phyloP scores from a whole-genome alignment of 768 basidiomycete species.

The Kwoniella mangroviensis region DNA sequence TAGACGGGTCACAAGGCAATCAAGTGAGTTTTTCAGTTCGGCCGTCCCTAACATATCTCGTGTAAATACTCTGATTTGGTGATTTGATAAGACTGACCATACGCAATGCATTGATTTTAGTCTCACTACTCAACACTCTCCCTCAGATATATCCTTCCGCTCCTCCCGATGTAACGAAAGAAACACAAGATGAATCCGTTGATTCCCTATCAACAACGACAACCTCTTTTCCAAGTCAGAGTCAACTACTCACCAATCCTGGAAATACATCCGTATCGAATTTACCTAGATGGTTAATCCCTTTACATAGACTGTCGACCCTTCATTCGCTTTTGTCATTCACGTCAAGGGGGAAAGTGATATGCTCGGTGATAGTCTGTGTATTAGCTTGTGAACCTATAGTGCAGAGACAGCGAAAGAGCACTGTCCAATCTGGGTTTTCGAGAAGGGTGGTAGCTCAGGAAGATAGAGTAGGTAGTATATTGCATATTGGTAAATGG shows the following conservation, averaged over 20 bases:
- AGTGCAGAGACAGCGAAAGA: slow-evolving; percentile 33
- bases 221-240: slow-evolving; percentile 29
- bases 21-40: slow-evolving; percentile 1
- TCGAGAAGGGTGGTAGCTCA: slow-evolving; percentile 19
- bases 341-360: background rate
- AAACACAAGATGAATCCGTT: slow-evolving; percentile 20
- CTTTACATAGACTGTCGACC: slow-evolving; percentile 35
- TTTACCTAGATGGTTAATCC: slow-evolving; percentile 46
- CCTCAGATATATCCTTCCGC: slow-evolving; percentile 12
- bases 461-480: slow-evolving; percentile 30
- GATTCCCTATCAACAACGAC: slow-evolving; percentile 44
- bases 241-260: slow-evolving; percentile 26
- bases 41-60: too few relatives aligned
- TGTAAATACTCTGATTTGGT: too few relatives aligned
- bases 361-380: slow-evolving; percentile 31
- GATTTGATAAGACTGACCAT: background rate
- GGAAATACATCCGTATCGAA: slow-evolving; percentile 26
- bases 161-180: background rate
- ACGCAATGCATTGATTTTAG: background rate
- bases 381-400: slow-evolving; percentile 39
- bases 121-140: background rate
- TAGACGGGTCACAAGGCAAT: slow-evolving; percentile 13
- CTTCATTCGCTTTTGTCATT: slow-evolving; percentile 14
- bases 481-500: slow-evolving; percentile 44
- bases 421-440: background rate